Base-by-base conservation (phyloP, 352 stramenopile genomes). In the Phytophthora pinifolia region DNA sequence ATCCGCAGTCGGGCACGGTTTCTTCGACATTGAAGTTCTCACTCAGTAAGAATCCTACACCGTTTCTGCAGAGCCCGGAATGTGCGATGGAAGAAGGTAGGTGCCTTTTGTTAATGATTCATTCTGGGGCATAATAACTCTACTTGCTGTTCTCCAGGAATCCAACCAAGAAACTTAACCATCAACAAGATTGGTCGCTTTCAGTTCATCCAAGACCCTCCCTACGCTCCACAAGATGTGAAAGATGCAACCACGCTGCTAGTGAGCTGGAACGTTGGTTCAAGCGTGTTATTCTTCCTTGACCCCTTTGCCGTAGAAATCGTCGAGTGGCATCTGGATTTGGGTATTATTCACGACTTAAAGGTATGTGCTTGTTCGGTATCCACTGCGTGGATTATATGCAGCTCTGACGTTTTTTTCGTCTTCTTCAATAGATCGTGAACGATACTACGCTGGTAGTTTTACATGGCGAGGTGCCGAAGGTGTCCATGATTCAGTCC, bases 1-100 rank as follows among this genome's bases (percentile, higher is more conserved):
- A 95, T 22, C 76, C 85, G 6, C 66, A 83, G 41, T 85, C 78
- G 0, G 85, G 85, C 9, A 90, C 67, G 1, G 85, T 95, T 7
- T 91, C 83, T 8, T 89, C 83, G 9, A 95, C 85, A 38, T 59
- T 95, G 14, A 92, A 92, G 44, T 95, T 95, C 44, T 81, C 81
- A 7, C 37, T 94, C n/a, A 69, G 54, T 7, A 90, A 86, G 38
- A 88, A 74, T 8, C 85, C 79, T 9, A 69, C 71, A 4, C 41
- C 46, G 14, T 92, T 94, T 68, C 48, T 86, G 8, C 65, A 86
- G 44, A 75, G 58, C 33, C 67, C 85, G 13, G 72, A 70, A 30
- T 89, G 76, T 32, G 45, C 57, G 9, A 52, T 74, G 37, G 74
- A 89, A 59, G 78, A 90, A 74, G 72, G 74, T 79, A 70, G 37